Base-by-base conservation (phyloP, 768 basidiomycete species). In the Boletus reticuloceps region DNA sequence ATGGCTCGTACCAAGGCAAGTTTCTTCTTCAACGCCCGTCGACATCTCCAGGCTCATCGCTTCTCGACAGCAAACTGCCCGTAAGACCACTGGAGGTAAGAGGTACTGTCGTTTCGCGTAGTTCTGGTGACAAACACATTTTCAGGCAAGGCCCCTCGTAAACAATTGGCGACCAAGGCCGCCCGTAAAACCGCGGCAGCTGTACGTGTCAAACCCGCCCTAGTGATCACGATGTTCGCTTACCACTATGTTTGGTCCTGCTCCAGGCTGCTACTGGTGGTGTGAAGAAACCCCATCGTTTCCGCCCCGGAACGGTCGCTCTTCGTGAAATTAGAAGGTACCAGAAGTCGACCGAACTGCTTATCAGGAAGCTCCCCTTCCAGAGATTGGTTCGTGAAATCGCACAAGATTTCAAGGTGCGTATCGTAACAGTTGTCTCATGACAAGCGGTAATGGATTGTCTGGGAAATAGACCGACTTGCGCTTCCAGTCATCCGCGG, bases 311-410 rank as follows among this genome's bases (percentile, higher is more conserved):
- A 81, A 99, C 96, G 63, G 96, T 99, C 80, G 96, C 96, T 63
- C 93, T 99, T 62, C 94, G 96, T 83, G 95, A 98, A 78, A 98
- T 98, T 68, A 81, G 96, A 71, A 84, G 94, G 74, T 97, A 98
- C 82, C 94, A 98, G 77, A 97, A 97, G 82, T 94, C 92, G 58
- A 98, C 96, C 61, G 96, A 98, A 82, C 88, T 99, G 63, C 85
- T 98, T 68, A 98, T 98, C 82, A 84, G 96, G 79, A 98, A 98
- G 87, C 91, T 98, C 60, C 96, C 96, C 64, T 98, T 98, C 94
- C 95, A 98, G 79, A 85, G 95, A 66, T 86, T 98, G 66, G 95
- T 98, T 61, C 92, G 92, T 81, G 89, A 94, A 77, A 94, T 94
- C 64, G 91, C 91, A n/a, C 91, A 94, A 75, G 92, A 92, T 74